Base-by-base conservation (phyloP, 768 basidiomycete species). In the Mycena epipterygia region DNA sequence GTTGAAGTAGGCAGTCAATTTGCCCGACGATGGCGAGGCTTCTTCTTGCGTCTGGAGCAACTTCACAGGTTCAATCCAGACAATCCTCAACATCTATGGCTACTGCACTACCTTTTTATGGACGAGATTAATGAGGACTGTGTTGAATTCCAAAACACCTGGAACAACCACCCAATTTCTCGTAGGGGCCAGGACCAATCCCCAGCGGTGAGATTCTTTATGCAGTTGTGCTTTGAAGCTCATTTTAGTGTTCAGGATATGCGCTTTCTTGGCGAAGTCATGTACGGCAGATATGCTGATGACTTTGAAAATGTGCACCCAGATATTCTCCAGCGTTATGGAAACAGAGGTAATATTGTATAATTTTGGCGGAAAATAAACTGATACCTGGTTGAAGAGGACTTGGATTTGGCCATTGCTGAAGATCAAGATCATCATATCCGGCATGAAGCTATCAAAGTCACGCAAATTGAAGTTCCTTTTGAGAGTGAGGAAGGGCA, bases 231-330 rank as follows among this genome's bases (percentile, higher is more conserved):
- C 35, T 37, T 37, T 14, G 14, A 14, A 7, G 14, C 35, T 37
- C 8, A 37, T 37, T 7, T 37, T 7, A 2, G 19, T 27, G 25
- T 3, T 8, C 17, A 70, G 69, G 69, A 73, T 44, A 53, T 67
- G 58, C 57, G 48, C 14, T 35, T 69, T 27, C 7, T 61, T 5
- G 72, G 63, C 16, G 49, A 48, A 33, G 32, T 70, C 16, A 64
- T 66, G 7, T 46, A 65, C 29, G 72, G 72, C n/a, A 48, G 39
- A 33, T 69, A 72, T 55, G 29, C 58, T 13, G 72, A 64, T 32
- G 46, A 41, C n/a, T 62, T 62, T 19, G 67, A 67, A 4, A 41
- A 57, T 3, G n/a, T 73, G 35, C 42, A 67, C n/a, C 57, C 68
- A 4, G 64, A 66, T 2, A 7, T 70, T 2, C 29, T 73, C 12